Evolutionary conservation across 192 early-diverging fungal genomes (phyloP).

Genomic region (Backusella luteola): DNA sequence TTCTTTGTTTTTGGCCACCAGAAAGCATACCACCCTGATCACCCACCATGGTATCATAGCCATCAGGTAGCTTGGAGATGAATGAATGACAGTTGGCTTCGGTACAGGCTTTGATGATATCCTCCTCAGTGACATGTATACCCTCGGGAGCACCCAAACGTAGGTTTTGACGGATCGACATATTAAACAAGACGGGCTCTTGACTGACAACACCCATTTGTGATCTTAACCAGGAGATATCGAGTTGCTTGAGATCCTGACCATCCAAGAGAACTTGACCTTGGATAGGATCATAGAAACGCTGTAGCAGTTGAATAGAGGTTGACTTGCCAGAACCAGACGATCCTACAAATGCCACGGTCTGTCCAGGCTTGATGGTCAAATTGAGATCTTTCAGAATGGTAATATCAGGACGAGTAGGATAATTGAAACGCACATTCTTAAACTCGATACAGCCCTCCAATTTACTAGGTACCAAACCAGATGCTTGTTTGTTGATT

Average conservation of each 20-base stretch:
- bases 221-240: slow-evolving; percentile 76
- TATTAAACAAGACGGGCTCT: slow-evolving; percentile 85
- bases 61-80: slow-evolving; percentile 76
- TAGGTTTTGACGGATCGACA: slow-evolving; percentile 78
- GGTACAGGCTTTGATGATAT: slow-evolving; percentile 63
- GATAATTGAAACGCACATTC: slow-evolving; percentile 80
- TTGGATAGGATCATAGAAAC: slow-evolving; percentile 70
- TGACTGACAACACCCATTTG: slow-evolving; percentile 87
- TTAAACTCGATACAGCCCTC: slow-evolving; percentile 68
- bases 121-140: slow-evolving; percentile 53
- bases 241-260: slow-evolving; percentile 65
- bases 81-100: slow-evolving; percentile 79
- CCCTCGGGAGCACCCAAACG: slow-evolving; percentile 53
- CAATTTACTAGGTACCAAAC: slow-evolving; percentile 43
- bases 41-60: slow-evolving; percentile 82
- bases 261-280: slow-evolving; percentile 71
- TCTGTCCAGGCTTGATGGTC: slow-evolving; percentile 67
- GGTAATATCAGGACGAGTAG: slow-evolving; percentile 74
- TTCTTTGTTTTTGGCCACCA: slow-evolving; percentile 93
- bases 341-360: slow-evolving; percentile 82
- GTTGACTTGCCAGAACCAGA: slow-evolving; percentile 88
- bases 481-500: slow-evolving; percentile 63
- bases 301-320: slow-evolving; percentile 76
- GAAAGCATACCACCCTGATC: slow-evolving; percentile 71
- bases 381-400: slow-evolving; percentile 72